A percentile compares a stretch with the other conserved stretches of the same genome.
Conservation (phyloP, 305 asterid species). For the Nicotiana rustica region DNA sequence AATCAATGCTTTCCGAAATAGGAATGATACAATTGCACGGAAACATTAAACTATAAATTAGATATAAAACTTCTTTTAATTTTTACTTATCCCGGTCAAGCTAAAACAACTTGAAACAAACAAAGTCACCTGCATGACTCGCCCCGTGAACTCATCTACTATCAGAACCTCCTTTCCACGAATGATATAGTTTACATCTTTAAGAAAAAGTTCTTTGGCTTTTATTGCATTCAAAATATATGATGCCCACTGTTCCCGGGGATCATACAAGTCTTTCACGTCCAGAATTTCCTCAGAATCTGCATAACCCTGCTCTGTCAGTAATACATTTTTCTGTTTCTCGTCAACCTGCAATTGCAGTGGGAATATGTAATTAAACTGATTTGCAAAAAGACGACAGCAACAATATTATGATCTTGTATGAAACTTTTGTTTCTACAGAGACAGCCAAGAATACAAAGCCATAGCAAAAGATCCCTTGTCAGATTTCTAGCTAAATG, state of each 20-base stretch:
- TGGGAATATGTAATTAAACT: conserved; percentile 18
- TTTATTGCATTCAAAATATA: conserved; percentile 90
- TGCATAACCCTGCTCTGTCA: conserved; percentile 96
- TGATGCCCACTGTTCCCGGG: conserved; percentile 99
- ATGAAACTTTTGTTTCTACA: background rate
- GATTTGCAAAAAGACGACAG: background rate
- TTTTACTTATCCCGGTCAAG: conserved; percentile 3
- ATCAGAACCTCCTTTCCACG: conserved; percentile 95
- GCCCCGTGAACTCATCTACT: conserved; percentile 98
- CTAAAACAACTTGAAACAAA: conserved; percentile 31
- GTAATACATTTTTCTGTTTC: conserved; percentile 85
- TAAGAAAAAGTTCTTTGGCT: conserved; percentile 95
- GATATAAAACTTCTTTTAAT: background rate
- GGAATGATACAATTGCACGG: background rate
- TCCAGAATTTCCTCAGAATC: conserved; percentile 97
- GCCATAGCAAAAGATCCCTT: background rate
- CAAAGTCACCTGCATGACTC: conserved; percentile 93
- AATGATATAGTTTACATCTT: conserved; percentile 93
- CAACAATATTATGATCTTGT: background rate
- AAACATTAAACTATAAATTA: conserved; percentile 1
- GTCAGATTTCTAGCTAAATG: conserved; percentile 15
- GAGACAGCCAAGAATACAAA: conserved; percentile 28
- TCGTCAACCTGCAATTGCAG: conserved; percentile 84
- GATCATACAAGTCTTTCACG: conserved; percentile 95
- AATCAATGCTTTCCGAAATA: background rate